Evolutionary conservation across 495 filamentous ascomycete genomes (phyloP).

Genomic region (Hypoxylon subgilvum): DNA sequence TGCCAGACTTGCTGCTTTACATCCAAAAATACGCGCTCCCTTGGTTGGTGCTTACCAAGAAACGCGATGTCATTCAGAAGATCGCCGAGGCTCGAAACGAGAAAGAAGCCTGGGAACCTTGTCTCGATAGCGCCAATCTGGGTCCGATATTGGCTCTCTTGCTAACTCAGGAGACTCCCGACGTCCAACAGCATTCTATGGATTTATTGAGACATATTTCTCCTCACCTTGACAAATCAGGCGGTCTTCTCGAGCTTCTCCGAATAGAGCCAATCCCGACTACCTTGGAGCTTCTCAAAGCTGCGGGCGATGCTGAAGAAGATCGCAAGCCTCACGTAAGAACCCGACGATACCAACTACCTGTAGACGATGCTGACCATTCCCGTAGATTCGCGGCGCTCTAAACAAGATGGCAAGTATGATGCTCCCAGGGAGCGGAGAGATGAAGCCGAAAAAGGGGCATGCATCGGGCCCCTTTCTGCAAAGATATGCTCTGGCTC

Average conservation of each 20-base stretch:
- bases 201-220: slow-evolving; percentile 68
- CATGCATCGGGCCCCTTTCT: slow-evolving; percentile 77
- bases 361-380: slow-evolving; percentile 26
- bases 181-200: slow-evolving; percentile 73
- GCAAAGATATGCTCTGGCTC: slow-evolving; percentile 82
- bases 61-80: slow-evolving; percentile 75
- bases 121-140: slow-evolving; percentile 69
- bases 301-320: slow-evolving; percentile 71
- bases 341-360: slow-evolving; percentile 6
- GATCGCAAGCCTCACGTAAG: slow-evolving; percentile 59
- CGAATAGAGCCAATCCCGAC: slow-evolving; percentile 75
- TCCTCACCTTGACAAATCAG: slow-evolving; percentile 67
- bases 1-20: slow-evolving; percentile 72
- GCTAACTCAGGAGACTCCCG: slow-evolving; percentile 69
- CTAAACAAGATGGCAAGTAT: slow-evolving; percentile 71
- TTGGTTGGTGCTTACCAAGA: slow-evolving; percentile 78
- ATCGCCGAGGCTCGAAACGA: slow-evolving; percentile 77
- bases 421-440: slow-evolving; percentile 58
- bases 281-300: slow-evolving; percentile 83
- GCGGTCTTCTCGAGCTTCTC: slow-evolving; percentile 69
- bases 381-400: slow-evolving; percentile 61
- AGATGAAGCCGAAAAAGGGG: slow-evolving; percentile 59
- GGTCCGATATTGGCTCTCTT: slow-evolving; percentile 80
- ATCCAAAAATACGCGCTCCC: slow-evolving; percentile 86
- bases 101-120: slow-evolving; percentile 45